These are phyloP conservation scores for Neurospora sp. DNA, from an alignment of 495 filamentous ascomycete species.

Conservation along the genomic window DNA sequence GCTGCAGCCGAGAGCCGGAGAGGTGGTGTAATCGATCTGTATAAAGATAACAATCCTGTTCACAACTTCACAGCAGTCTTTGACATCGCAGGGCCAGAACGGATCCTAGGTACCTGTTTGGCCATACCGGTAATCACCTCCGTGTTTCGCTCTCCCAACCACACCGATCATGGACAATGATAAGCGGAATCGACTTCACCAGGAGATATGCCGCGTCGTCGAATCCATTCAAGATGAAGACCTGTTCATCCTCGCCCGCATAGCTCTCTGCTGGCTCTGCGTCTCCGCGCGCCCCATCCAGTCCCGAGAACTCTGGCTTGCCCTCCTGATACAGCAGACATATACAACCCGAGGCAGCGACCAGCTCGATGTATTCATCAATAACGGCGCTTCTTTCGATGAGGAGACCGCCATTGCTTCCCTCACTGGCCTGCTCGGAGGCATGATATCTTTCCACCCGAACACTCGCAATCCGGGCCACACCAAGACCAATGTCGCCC, in stretches of 20 bases:
- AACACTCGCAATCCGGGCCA: not conserved
- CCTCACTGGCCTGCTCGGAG: constrained; percentile 3
- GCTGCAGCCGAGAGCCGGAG: not conserved
- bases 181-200: not conserved
- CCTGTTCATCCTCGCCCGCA: constrained; percentile 1
- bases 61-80: not conserved
- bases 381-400: not conserved
- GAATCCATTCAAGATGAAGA: not conserved
- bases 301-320: constrained; percentile 11
- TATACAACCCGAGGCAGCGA: constrained; percentile 2
- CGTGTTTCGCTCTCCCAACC: not conserved
- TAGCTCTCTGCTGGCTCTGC: constrained; percentile 15
- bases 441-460: not conserved
- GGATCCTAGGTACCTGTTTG: not conserved
- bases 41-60: not conserved
- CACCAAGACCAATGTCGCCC: not conserved
- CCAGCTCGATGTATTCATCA: constrained; percentile 7
- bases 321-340: constrained; percentile 4
- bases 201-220: not conserved
- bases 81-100: not conserved
- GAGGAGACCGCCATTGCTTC: constrained; percentile 1
- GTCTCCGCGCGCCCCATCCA: constrained; percentile 9
- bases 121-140: not conserved
- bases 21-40: not conserved
- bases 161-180: constrained; percentile 1